Conservation (phyloP, 306 rosid species). For the Lotus japonicus region DNA sequence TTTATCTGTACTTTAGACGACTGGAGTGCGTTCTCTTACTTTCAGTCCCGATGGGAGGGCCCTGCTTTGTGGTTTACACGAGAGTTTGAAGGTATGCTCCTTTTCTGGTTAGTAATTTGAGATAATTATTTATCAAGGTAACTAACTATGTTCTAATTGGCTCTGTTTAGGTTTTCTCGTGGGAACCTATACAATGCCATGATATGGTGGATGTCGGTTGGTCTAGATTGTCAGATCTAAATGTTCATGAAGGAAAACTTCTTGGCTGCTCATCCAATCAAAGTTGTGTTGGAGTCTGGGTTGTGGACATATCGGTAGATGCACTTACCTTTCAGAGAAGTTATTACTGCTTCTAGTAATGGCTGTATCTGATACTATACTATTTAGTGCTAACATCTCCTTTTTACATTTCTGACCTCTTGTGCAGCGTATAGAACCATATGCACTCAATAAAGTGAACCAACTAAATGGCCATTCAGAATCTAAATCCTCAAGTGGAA, state of each 20-base stretch:
- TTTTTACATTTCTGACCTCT: slow-evolving; percentile 24
- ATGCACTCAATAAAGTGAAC: slow-evolving; percentile 51
- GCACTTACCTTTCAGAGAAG: slow-evolving; percentile 9
- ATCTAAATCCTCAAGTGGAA: slow-evolving; percentile 66
- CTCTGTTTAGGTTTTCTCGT: slow-evolving; percentile 69
- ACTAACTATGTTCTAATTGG: slow-evolving; percentile 10
- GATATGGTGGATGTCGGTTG: slow-evolving; percentile 95
- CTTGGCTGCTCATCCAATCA: slow-evolving; percentile 98
- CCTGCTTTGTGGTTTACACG: slow-evolving; percentile 92
- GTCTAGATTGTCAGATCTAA: slow-evolving; percentile 95
- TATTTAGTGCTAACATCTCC: slow-evolving; percentile 19
- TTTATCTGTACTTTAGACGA: slow-evolving; percentile 46
- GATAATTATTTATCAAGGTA: slow-evolving; percentile 13
- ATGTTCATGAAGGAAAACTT: slow-evolving; percentile 96
- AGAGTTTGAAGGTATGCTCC: slow-evolving; percentile 82
- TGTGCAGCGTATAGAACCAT: slow-evolving; percentile 87
- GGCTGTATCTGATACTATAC: slow-evolving; percentile 9
- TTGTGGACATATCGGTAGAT: slow-evolving; percentile 90
- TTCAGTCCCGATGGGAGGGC: slow-evolving; percentile 97
- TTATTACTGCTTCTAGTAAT: slow-evolving; percentile 11
- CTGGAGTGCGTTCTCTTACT: slow-evolving; percentile 90
- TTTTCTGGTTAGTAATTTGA: slow-evolving; percentile 12
- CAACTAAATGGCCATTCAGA: slow-evolving; percentile 76
- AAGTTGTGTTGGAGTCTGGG: slow-evolving; percentile 99
- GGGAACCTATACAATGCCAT: slow-evolving; percentile 96